Base-by-base conservation (phyloP, 2,329 filamentous ascomycete species). In the Pseudogymnoascus sp. region DNA sequence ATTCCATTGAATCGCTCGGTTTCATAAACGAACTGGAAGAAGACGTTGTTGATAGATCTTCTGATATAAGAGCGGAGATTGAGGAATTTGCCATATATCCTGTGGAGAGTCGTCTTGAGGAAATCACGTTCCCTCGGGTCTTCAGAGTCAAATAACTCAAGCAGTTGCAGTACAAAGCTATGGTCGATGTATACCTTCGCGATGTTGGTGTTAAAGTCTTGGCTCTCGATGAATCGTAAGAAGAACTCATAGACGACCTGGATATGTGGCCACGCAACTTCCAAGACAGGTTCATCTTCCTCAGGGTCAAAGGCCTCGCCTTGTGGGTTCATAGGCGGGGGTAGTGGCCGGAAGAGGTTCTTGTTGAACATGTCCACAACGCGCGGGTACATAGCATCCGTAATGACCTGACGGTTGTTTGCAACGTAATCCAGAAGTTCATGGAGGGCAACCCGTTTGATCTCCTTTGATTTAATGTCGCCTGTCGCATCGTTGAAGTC, bases 231-330 rank as follows among this genome's bases (percentile, higher is more conserved):
- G 76, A 99, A 99, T 63, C 94, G 85, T 64, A 99, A 80, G 80
- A 99, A 99, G 80, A 99, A 99, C 75, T 99, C 94, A 76, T 99
- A 99, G 39, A 99, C 94, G 61, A 99, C 94, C 76, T 99, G 94
- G 63, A 99, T 99, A 74, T 99, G 94, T 6, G 94, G 94, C 94
- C 94, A 99, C 4, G 94, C 94, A 36, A 99, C 94, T 78, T 99
- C 94, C 62, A 99, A 81, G 35, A 99, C 94, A 1, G 94, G 94
- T 73, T 99, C 94, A 68, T 99, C 94, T 78, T 99, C 94, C 75
- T 99, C 94, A 0, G 94, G 94, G 72, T 99, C 94, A 71, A 97
- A 99, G 1, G 94, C 94, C 74, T 99, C 94, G 63, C 94, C 94
- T 76, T 97, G 94, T 2, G 94, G 94, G 70, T 97, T 97, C 78